Evolutionary conservation across 2,329 filamentous ascomycete genomes (phyloP).

Genomic region (Thermothelomyces thermophilus): DNA sequence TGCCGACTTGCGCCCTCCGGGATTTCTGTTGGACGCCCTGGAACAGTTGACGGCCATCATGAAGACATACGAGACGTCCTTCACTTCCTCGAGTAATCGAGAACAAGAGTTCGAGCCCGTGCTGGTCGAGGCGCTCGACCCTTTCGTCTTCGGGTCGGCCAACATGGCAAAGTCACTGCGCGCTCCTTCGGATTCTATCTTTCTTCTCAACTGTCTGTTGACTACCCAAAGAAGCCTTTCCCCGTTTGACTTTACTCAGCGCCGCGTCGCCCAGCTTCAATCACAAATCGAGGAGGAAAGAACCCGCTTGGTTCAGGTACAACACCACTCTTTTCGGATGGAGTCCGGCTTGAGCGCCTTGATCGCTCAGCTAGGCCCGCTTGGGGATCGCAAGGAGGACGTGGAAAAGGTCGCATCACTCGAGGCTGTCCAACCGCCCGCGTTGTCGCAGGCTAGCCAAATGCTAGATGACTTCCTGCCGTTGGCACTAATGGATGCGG

Average conservation of each 20-base stretch:
- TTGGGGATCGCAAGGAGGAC: constrained; percentile 36
- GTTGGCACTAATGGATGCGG: constrained; percentile 85
- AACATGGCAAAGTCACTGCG: constrained; percentile 58
- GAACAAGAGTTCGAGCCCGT: constrained; percentile 69
- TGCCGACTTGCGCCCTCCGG: constrained; percentile 67
- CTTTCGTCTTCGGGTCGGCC: constrained; percentile 71
- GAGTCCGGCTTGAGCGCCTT: constrained; percentile 67
- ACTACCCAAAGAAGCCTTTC: constrained; percentile 50
- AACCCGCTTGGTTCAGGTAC: constrained; percentile 55
- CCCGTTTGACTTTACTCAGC: constrained; percentile 57
- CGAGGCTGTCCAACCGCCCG: constrained; percentile 50
- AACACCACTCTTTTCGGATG: constrained; percentile 65
- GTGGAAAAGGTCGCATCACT: constrained; percentile 49
- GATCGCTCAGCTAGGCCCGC: constrained; percentile 47
- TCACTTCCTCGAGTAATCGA: constrained; percentile 52
- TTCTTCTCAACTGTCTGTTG: constrained; percentile 65
- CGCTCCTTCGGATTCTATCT: constrained; percentile 57
- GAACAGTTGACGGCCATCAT: constrained; percentile 72
- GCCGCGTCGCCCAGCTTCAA: constrained; percentile 49
- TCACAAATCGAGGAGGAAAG: constrained; percentile 49
- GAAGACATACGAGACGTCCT: constrained; percentile 78
- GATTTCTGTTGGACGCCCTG: constrained; percentile 74
- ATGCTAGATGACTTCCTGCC: constrained; percentile 84
- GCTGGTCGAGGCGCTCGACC: constrained; percentile 73
- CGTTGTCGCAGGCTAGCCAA: constrained; percentile 63